A percentile compares a stretch with the other conserved stretches of the same genome.
Evolutionary conservation across 2,329 filamentous ascomycete genomes (phyloP).

Genomic region (Leptographium radiaticola): DNA sequence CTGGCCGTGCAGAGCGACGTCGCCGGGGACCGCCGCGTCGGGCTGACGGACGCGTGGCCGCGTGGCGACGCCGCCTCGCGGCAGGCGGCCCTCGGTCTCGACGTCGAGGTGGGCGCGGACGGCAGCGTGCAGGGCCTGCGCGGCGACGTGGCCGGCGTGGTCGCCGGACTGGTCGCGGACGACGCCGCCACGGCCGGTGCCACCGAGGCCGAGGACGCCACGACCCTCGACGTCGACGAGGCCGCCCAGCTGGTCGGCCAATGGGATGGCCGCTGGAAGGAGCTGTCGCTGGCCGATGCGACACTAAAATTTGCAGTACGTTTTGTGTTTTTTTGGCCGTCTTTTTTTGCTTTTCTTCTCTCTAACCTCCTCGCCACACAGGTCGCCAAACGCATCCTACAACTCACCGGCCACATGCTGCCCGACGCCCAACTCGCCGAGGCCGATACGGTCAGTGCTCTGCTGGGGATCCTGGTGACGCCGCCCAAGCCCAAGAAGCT

Average conservation of each 20-base stretch:
- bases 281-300: conserved; percentile 40
- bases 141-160: conserved; percentile 20
- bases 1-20: conserved; percentile 24
- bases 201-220: conserved; percentile 4
- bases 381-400: conserved; percentile 69
- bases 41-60: conserved; percentile 16
- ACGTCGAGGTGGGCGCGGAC: conserved; percentile 24
- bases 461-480: conserved; percentile 40
- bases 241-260: conserved; percentile 27
- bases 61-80: conserved; percentile 22
- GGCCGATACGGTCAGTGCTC: conserved; percentile 37
- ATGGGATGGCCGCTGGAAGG: conserved; percentile 45
- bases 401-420: conserved; percentile 66
- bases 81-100: conserved; percentile 20
- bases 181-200: conserved; percentile 1
- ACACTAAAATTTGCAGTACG: conserved; percentile 62
- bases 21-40: conserved; percentile 13
- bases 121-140: conserved; percentile 21
- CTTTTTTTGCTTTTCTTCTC: conserved; percentile 12
- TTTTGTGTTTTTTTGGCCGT: conserved; percentile 12
- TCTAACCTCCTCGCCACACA: conserved; percentile 20
- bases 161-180: conserved; percentile 13
- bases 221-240: conserved; percentile 20
- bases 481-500: conserved; percentile 49
- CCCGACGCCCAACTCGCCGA: conserved; percentile 54